Conservation (phyloP, 2,329 filamentous ascomycete species). For the Epichloe aotearoae region DNA sequence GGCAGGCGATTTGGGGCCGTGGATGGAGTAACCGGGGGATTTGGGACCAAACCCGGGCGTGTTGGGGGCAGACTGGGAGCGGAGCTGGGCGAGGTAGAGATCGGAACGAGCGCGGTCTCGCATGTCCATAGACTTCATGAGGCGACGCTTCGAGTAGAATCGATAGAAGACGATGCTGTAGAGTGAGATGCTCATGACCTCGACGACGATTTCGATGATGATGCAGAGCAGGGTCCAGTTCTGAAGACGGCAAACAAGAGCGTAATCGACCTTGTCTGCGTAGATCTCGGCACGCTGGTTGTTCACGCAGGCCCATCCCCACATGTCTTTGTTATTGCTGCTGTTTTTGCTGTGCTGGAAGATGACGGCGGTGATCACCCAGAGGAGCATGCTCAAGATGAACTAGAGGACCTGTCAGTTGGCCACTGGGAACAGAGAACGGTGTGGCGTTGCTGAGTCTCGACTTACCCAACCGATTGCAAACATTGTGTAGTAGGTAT, state of each 20-base stretch:
- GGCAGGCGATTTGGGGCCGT: constrained; percentile 27
- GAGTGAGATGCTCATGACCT: constrained; percentile 79
- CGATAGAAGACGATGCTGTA: constrained; percentile 95
- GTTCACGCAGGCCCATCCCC: constrained; percentile 95
- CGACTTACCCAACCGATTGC: constrained; percentile 58
- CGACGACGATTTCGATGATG: constrained; percentile 90
- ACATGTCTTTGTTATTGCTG: constrained; percentile 69
- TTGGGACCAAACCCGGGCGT: constrained; percentile 76
- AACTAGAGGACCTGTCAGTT: constrained; percentile 34
- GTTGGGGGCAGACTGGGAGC: constrained; percentile 81
- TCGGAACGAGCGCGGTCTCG: constrained; percentile 90
- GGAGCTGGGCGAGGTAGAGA: constrained; percentile 80
- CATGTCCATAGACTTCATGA: constrained; percentile 92
- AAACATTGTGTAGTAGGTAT: constrained; percentile 91
- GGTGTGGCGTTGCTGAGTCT: too few species aligned
- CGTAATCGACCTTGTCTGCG: constrained; percentile 70
- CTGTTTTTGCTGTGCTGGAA: constrained; percentile 67
- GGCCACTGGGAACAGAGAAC: too few species aligned
- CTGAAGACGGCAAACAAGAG: constrained; percentile 78
- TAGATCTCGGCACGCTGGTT: constrained; percentile 73
- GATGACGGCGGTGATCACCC: constrained; percentile 73
- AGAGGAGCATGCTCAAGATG: constrained; percentile 83
- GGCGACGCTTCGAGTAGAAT: constrained; percentile 90
- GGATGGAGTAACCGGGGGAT: constrained; percentile 22
- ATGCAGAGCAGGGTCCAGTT: constrained; percentile 95